A percentile compares a stretch with the other conserved stretches of the same genome.
Evolutionary conservation across 768 basidiomycete species (phyloP).

Genomic region (Psilocybe azurescens): DNA sequence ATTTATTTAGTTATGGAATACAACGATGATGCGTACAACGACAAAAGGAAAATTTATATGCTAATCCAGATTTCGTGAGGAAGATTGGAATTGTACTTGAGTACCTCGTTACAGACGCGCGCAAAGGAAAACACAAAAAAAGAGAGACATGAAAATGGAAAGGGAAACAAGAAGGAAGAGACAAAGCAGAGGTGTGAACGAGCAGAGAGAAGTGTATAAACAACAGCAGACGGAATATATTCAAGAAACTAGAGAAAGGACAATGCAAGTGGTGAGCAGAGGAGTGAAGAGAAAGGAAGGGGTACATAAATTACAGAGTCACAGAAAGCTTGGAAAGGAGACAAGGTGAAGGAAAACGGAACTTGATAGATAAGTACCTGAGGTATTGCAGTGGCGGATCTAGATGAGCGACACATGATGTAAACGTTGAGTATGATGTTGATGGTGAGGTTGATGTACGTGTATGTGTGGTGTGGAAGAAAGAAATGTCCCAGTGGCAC

Average conservation of each 20-base stretch:
- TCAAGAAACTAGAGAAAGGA: not conserved
- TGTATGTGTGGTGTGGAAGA: not conserved
- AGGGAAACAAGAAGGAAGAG: not conserved
- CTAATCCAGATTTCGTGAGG: not conserved
- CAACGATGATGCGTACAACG: no score
- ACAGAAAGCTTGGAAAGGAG: not conserved
- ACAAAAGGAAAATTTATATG: not conserved
- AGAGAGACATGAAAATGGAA: not conserved
- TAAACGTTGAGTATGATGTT: not conserved
- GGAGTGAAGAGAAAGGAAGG: not conserved
- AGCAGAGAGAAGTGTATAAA: not conserved
- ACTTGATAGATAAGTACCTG: not conserved
- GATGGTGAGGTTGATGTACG: no score
- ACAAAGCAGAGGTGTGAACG: not conserved
- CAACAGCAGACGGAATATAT: not conserved
- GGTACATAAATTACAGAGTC: not conserved
- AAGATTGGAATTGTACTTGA: not conserved
- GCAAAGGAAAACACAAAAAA: no score
- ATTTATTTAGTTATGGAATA: no score
- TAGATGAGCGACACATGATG: not conserved
- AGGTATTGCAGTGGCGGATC: not conserved
- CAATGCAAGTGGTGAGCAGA: not conserved
- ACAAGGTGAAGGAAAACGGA: not conserved
- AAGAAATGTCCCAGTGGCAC: not conserved
- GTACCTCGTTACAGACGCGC: not conserved